Conservation (phyloP, 31 red algal species). For the Asparagopsis taxiformis region DNA sequence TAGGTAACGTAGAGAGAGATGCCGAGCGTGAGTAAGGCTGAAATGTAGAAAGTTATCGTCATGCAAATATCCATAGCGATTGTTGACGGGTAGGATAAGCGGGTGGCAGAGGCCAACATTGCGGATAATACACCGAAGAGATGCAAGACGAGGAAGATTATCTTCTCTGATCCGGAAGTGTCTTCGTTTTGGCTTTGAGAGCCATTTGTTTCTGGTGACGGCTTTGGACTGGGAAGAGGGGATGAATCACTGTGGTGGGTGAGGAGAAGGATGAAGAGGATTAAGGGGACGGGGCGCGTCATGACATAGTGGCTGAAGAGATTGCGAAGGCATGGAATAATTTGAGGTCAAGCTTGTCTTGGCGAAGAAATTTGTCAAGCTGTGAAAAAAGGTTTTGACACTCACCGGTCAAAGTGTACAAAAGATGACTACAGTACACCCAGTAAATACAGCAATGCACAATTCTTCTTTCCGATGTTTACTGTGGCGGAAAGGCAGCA, state of each 20-base stretch:
- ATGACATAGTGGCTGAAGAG: too few relatives aligned
- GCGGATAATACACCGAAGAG: neutral
- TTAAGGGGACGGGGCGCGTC: neutral
- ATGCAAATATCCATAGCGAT: neutral
- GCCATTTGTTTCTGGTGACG: neutral
- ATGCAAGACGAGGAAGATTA: constrained; percentile 2
- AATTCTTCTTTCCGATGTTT: too few relatives aligned
- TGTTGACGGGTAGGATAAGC: neutral
- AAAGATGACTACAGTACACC: too few relatives aligned
- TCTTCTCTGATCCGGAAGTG: too few relatives aligned
- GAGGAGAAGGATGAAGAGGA: neutral
- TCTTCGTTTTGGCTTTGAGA: too few relatives aligned
- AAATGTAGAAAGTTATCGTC: neutral
- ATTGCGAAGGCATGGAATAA: too few relatives aligned
- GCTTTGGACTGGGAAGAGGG: neutral
- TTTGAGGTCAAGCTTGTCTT: too few relatives aligned
- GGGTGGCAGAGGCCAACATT: neutral
- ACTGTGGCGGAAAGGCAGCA: too few relatives aligned
- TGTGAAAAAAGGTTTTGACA: too few relatives aligned
- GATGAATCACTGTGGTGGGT: neutral
- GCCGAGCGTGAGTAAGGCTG: neutral
- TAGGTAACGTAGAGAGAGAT: constrained; percentile 6
- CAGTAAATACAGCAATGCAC: too few relatives aligned
- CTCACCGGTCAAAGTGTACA: too few relatives aligned
- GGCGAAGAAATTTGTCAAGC: too few relatives aligned